Percentiles rank a stretch among this genome's conserved stretches.
phyloP scores from a whole-genome alignment of 805 yeast species.

The Tetrapisispora pingtungensis region DNA sequence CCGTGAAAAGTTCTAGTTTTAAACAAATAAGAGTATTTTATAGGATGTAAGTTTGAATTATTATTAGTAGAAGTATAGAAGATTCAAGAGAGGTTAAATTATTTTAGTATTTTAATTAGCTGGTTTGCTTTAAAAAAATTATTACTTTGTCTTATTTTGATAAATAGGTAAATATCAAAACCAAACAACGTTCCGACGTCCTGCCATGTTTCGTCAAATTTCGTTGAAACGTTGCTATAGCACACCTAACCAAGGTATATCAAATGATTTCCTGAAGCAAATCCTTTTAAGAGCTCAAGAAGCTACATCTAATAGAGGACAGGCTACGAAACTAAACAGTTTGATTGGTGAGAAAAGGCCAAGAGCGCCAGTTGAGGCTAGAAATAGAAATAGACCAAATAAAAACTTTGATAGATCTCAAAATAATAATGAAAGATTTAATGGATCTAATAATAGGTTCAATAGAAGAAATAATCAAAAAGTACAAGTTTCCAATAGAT shows the following conservation, averaged over 20 bases:
- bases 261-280: constrained; percentile 25
- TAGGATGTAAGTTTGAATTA: too few relatives aligned
- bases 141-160: too few relatives aligned
- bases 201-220: neutral
- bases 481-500: neutral
- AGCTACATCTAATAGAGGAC: constrained; percentile 14
- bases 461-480: neutral
- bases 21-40: too few relatives aligned
- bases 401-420: neutral
- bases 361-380: neutral
- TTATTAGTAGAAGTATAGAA: too few relatives aligned
- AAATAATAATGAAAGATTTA: neutral
- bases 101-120: too few relatives aligned
- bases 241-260: constrained; percentile 10
- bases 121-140: too few relatives aligned
- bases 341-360: constrained; percentile 1
- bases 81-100: too few relatives aligned
- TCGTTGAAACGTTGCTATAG: constrained; percentile 11
- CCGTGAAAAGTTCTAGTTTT: too few relatives aligned
- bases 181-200: too few relatives aligned
- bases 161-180: too few relatives aligned
- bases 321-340: neutral
- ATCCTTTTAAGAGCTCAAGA: constrained; percentile 26
- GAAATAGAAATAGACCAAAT: neutral
- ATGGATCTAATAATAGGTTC: neutral